Base-by-base conservation (phyloP, 768 basidiomycete species). In the Podaxis sp. region DNA sequence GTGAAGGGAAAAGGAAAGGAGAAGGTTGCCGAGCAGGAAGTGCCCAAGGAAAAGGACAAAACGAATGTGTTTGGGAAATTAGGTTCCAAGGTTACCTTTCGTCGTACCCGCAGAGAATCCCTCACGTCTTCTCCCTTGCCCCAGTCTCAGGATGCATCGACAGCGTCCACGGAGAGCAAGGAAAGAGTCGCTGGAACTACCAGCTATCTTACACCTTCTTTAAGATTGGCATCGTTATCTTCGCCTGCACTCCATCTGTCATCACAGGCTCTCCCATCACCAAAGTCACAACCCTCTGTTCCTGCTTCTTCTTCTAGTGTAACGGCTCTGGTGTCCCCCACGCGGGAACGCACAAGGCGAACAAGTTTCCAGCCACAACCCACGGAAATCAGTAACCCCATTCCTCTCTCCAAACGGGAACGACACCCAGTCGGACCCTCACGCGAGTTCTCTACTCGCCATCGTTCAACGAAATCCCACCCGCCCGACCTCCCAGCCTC, bases 221-320 rank as follows among this genome's bases (percentile, higher is more conserved):
- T 91, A 64, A 82, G 85, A 60, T 82, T 82, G 64, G 90, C 84
- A 42, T 89, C 91, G 52, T 81, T 88, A 79, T 92, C 90, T 61
- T 90, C 89, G 22, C 90, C 91, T 58, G 82, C 87, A 30, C 73
- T 93, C 49, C 87, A 89, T 68, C 80, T 88, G 60, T 83, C 83
- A 56, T 85, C 86, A 28, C 81, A 83, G 74, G 77, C 83, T 38
- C 69, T 80, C 56, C 81, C 83, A 56, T 84, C 86, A 39, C 79
- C 82, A n/a, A 81, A 78, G 69, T 81, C 82, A 44, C 81, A 79
- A 63, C 72, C 82, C 19, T 75, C 78, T 59, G 71, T 83, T 19
- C 76, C 82, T 63, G 77, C 73, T 19, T 79, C 81, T 54, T 80
- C 84, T 26, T 79, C 83, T 19, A 76, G 75, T 63, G 78, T 76